Base-by-base conservation (phyloP, 768 basidiomycete genomes). In the Kwoniella sp. region DNA sequence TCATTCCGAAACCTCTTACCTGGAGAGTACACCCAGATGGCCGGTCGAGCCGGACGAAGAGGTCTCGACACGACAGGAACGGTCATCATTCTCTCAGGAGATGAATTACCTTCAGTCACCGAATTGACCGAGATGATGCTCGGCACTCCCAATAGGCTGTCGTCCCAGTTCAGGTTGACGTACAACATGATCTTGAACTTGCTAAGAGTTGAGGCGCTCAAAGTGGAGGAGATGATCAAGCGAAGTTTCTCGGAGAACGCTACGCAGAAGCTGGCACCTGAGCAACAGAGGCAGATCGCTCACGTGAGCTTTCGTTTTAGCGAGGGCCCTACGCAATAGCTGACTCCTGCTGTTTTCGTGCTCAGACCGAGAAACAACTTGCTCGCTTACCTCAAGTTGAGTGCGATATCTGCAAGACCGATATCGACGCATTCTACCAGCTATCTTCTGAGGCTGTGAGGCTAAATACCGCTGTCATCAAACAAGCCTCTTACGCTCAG, bases 111-210 rank as follows among this genome's bases (percentile, higher is more conserved):
- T 21, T 91, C 96, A 75, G 94, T 88, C 85, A 81, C 83, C 13
- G 86, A 85, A 1, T 82, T 99, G 52, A 85, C 84, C 53, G 88
- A 85, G 21, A 96, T 97, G 94, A 92, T 99, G 81, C 86, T 95
- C 19, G 96, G 96, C n/a, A 86, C 83, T 33, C 92, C 96, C 1
- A 89, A 89, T 60, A 93, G 93, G 78, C 85, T 99, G 19, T 87
- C 88, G 51, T 98, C 95, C 0, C 96, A 98, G 76, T 99, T 99
- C 83, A 85, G 96, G 58, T 84, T 99, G 67, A 99, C 96, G 1
- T 99, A 98, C 81, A 98, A 97, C 79, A 98, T 99, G 96, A 98
- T 99, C 65, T 81, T 99, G 64, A 99, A 99, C 76, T 82, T 99
- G 40, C 85, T 99, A 10, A 88, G 96, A 21, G 96, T 99, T 10